Evolutionary conservation across 1,284 basidiomycete genomes (phyloP).

Genomic region (Mycena citricolor): DNA sequence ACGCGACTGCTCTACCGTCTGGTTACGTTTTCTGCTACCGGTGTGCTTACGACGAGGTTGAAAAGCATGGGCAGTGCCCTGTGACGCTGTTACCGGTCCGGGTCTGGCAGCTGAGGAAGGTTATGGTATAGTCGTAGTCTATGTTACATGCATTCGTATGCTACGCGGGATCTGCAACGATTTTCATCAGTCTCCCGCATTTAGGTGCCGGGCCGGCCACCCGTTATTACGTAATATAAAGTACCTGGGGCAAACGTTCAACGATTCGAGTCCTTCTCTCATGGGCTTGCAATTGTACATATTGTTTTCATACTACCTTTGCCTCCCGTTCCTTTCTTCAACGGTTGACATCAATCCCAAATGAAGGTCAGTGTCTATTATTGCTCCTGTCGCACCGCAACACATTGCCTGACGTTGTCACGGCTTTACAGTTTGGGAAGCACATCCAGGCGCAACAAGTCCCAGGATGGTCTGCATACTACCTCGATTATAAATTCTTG

Average conservation of each 20-base stretch:
- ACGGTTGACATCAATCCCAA: conserved; percentile 1
- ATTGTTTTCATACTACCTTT: conserved; percentile 8
- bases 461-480: conserved; percentile 95
- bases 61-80: conserved; percentile 79
- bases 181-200: no score
- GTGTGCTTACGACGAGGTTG: conserved; percentile 85
- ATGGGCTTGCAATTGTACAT: conserved; percentile 20
- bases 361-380: conserved; percentile 39
- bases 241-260: no score
- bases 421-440: conserved; percentile 85
- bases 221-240: no score
- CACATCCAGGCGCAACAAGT: conserved; percentile 96
- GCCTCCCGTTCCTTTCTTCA: not conserved
- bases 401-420: no score
- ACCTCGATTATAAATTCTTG: conserved; percentile 98
- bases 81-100: conserved; percentile 78
- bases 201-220: no score
- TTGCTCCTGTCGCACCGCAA: conserved; percentile 15
- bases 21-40: conserved; percentile 98
- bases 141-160: no score
- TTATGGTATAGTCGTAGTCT: conserved; percentile 78
- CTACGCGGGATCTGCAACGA: no score
- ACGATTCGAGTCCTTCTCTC: no score
- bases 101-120: conserved; percentile 85
- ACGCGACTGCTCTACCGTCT: conserved; percentile 87